Percentiles rank a stretch among this genome's conserved stretches.
These are phyloP conservation scores for Xylariomycetidae sp. DNA, from an alignment of 2,329 filamentous ascomycete genomes.

Conservation along the genomic window DNA sequence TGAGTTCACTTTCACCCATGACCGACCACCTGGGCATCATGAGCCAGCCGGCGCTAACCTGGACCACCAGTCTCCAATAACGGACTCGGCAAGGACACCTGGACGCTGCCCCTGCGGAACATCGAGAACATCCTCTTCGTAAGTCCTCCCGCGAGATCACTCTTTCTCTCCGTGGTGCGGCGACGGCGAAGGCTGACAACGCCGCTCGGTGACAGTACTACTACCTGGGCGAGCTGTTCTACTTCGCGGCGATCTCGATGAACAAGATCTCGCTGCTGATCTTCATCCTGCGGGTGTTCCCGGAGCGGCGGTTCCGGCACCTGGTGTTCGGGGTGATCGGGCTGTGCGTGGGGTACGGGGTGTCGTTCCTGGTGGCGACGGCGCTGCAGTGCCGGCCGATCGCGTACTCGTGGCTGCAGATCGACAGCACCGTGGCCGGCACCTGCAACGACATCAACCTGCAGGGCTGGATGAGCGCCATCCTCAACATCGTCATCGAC, in stretches of 20 bases:
- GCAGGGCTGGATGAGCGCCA: slow-evolving; percentile 24
- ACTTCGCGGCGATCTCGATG: slow-evolving; percentile 26
- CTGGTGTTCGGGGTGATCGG: slow-evolving; percentile 21
- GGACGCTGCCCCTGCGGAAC: slow-evolving; percentile 11
- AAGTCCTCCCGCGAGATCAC: background rate
- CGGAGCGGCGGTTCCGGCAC: slow-evolving; percentile 20
- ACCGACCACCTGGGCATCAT: no score
- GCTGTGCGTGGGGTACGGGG: slow-evolving; percentile 19
- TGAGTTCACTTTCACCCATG: no score
- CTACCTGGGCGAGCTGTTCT: slow-evolving; percentile 29
- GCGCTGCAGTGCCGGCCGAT: slow-evolving; percentile 28
- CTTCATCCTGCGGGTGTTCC: slow-evolving; percentile 29
- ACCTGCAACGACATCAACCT: slow-evolving; percentile 27
- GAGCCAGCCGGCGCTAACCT: no score
- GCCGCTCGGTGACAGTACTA: slow-evolving; percentile 14
- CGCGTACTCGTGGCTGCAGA: slow-evolving; percentile 24
- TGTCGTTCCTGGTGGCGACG: slow-evolving; percentile 16
- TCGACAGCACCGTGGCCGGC: slow-evolving; percentile 13
- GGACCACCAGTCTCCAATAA: slow-evolving; percentile 11
- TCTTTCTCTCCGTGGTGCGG: background rate
- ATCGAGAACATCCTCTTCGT: slow-evolving; percentile 13
- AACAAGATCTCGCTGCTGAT: slow-evolving; percentile 29
- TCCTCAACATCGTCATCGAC: slow-evolving; percentile 25
- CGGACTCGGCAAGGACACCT: slow-evolving; percentile 14
- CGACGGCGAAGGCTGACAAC: no score